These are phyloP conservation scores for Wickerhamomyces sp. DNA, from an alignment of 1,139 yeast genomes.

Conservation along the genomic window DNA sequence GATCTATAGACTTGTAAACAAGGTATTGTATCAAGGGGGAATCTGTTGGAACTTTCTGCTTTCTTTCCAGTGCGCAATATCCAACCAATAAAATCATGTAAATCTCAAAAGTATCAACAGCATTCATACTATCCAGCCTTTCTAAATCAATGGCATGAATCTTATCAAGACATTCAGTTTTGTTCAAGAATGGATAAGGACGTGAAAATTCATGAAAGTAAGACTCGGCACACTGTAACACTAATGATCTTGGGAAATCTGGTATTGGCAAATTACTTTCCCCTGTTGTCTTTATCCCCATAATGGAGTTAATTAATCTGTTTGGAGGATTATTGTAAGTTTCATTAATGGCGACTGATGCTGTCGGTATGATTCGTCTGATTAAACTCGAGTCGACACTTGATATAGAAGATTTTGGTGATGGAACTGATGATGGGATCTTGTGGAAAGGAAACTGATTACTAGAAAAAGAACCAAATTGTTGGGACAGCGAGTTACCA, in stretches of 20 bases:
- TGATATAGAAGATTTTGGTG: slow-evolving; percentile 1
- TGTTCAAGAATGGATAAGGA: slow-evolving; percentile 40
- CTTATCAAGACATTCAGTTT: slow-evolving; percentile 31
- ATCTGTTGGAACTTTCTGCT: slow-evolving; percentile 31
- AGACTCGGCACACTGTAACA: slow-evolving; percentile 33
- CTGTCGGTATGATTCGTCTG: background rate
- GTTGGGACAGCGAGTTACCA: background rate
- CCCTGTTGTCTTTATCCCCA: background rate
- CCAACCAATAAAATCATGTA: slow-evolving; percentile 48
- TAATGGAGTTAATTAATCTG: background rate
- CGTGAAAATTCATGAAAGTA: slow-evolving; percentile 41
- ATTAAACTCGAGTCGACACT: slow-evolving; percentile 1
- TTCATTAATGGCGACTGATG: no score
- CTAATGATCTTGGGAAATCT: slow-evolving; percentile 22
- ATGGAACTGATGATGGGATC: background rate
- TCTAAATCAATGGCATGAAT: slow-evolving; percentile 32
- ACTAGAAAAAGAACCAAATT: slow-evolving; percentile 3
- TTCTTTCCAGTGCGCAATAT: slow-evolving; percentile 41
- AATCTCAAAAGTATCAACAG: slow-evolving; percentile 34
- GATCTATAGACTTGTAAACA: slow-evolving; percentile 32
- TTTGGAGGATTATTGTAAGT: background rate
- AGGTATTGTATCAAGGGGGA: slow-evolving; percentile 33
- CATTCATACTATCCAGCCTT: slow-evolving; percentile 20
- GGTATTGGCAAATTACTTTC: slow-evolving; percentile 16
- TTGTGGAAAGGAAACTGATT: background rate